Base-by-base conservation (phyloP, 1,284 basidiomycete species). In the Sanghuangporus baumii region DNA sequence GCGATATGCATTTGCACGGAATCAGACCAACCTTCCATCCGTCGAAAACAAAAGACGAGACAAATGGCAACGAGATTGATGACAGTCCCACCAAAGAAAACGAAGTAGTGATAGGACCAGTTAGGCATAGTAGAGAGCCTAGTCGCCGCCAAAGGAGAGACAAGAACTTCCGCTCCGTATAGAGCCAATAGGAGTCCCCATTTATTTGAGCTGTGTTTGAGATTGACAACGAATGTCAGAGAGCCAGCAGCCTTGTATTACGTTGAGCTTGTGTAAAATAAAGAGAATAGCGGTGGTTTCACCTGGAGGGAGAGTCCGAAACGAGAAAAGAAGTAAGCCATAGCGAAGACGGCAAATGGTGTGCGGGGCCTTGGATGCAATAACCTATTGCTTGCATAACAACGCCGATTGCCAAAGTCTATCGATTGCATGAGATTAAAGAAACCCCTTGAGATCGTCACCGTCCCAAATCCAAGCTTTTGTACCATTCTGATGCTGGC, bases 141-240 rank as follows among this genome's bases (percentile, higher is more conserved):
- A 0, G 89, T 91, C 0, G 88, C 79, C 0, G 86, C 82, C 3
- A 91, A 78, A 0, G 89, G 89, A 0, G 87, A 75, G 11, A 79
- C 74, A 41, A 91, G 82, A 0, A 89, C 89, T 1, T 89, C 89
- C 2, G 84, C 69, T 51, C 78, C 83, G 68, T 85, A 85, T 12
- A 77, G 71, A 0, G 83, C 86, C 68, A 88, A 87, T 46, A 86
- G 68, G 43, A 88, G 70, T 54, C 85, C 84, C 85, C 89, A 87
- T 69, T 86, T 86, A 1, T 75, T 74, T 40, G 77, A 72, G 0
- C 79, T 66, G 51, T 80, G 78, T 59, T 77, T 77, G 34, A 85
- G 73, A 59, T 74, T 74, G n/a, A 81, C 79, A 12, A 84, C 78
- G 65, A 78, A 84, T 1, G 81, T 81, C 68, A 85, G 85, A 1